Evolutionary conservation across 352 stramenopile species (phyloP), one percentile per base, ranked within the genome.

Genomic region (Globisporangium cystogenes): DNA sequence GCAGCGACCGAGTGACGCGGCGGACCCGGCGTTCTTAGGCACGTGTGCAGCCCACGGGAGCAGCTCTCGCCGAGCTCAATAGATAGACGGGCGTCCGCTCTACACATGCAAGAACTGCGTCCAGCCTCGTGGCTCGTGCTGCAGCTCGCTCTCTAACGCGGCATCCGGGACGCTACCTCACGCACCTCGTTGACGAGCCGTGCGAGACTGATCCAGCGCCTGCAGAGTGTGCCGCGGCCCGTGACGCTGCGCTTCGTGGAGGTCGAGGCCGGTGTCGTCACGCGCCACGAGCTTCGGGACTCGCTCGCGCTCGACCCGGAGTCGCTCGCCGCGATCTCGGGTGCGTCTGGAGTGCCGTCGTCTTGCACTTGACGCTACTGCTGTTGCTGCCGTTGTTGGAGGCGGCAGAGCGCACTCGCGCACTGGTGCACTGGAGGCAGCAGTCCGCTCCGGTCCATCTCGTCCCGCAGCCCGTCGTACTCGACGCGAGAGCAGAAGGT

Each of bases 261-360:
- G 51, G 82, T 89, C 33, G 82, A 92, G 47, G 76, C 82, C 4
- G 82, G 82, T 12, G 76, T 90, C 21, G 81, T 92, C 21, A 90
- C 81, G 18, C 73, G 72, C 0, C 74, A 93, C 27, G 79, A 93
- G 53, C 62, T 92, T 18, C 67, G 72, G 24, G 75, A 89, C 56
- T 77, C 74, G 27, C 62, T 88, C n/a, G 60, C 64, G 26, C 57
- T 86, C 33, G 77, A 87, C 39, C 24, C 62, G 0, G 60, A 70
- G 14, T 57, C 55, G 8, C 31, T 59, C 11, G 55, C 58, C 0
- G 33, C 54, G 21, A 60, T 66, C n/a, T 48, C 61, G 29, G 54
- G 54, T 8, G 47, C 54, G 11, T 60, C 47, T 4, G 48, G 55
- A 3, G 41, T 31, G 21, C 47, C 48, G 14, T 61, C 55, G 2